Conservation (phyloP, 495 filamentous ascomycete genomes). For the Penicillium bialowiezense region DNA sequence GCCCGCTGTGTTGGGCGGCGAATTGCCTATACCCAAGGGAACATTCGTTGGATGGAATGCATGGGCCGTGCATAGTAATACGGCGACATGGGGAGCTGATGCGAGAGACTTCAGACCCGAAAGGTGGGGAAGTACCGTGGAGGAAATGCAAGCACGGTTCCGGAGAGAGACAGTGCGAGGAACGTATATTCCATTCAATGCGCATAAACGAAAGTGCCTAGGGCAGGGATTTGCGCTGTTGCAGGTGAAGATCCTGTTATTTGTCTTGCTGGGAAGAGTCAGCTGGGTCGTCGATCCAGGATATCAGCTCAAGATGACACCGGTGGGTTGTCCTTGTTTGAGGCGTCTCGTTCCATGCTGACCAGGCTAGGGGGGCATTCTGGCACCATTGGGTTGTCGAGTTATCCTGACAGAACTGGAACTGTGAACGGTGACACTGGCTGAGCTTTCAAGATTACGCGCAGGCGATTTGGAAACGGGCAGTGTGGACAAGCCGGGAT, state of each 20-base stretch:
- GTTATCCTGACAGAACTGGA: conserved; percentile 4
- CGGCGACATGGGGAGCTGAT: conserved; percentile 25
- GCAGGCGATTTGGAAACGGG: not conserved
- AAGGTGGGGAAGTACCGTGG: conserved; percentile 33
- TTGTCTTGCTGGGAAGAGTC: conserved; percentile 27
- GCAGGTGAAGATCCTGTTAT: conserved; percentile 31
- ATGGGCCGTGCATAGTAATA: conserved; percentile 30
- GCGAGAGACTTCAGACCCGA: conserved; percentile 31
- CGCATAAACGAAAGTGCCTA: conserved; percentile 33
- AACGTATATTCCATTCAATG: conserved; percentile 37
- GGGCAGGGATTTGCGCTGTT: conserved; percentile 35
- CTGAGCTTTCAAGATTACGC: not conserved
- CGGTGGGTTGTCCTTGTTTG: conserved; percentile 22
- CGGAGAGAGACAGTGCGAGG: conserved; percentile 29
- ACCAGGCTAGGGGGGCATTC: conserved; percentile 1
- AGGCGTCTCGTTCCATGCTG: not conserved
- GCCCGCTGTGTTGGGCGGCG: conserved; percentile 18
- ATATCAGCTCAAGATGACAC: conserved; percentile 33
- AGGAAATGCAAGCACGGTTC: conserved; percentile 26
- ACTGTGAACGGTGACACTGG: not conserved
- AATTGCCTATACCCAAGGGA: conserved; percentile 26
- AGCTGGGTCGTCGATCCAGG: conserved; percentile 28
- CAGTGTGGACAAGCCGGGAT: not conserved
- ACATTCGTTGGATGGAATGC: conserved; percentile 39
- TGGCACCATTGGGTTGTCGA: conserved; percentile 5